Evolutionary conservation across 2,329 filamentous ascomycete genomes (phyloP), one percentile per base, ranked within the genome.

Genomic region (Cryoendolithus antarcticus): DNA sequence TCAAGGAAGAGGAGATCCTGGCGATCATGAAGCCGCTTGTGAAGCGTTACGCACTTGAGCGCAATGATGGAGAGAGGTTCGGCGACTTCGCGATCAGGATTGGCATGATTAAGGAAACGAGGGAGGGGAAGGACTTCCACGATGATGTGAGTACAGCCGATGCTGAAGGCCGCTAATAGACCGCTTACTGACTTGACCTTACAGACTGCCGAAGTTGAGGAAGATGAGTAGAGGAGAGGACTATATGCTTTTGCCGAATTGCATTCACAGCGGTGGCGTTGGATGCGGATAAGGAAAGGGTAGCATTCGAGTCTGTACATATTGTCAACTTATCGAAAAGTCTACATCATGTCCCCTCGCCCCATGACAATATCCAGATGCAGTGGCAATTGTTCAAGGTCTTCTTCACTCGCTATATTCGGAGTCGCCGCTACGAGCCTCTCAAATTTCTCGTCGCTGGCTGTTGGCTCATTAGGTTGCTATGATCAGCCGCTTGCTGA

Each of bases 1-100:
- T 98, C 69, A 95, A 93, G 72, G 91, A 98, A 62, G 89, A 95
- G 7, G 91, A 98, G 74, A 98, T 98, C 41, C 65, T 98, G 35
- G 77, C 75, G 21, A 94, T 94, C 50, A 83, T 96, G 84, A 86
- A 80, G 70, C 77, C 76, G 10, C 65, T 98, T 51, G 71, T 98
- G 41, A 91, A 86, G 72, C 71, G 82, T 45, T 98, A 93, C 59
- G 82, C 88, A 4, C 62, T 76, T 35, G 91, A 98, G 69, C 73
- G 88, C 41, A 72, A 86, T 44, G 75, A 83, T 41, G 84, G 81
- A 4, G 91, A 98, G 72, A 73, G 75, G 47, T 96, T 98, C 59
- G 91, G 91, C 47, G 91, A 98, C 59, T 98, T 91, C 66, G 83
- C 81, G 56, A 86, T 98, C 51, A 76, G 91, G 30, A 72, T 70